phyloP scores from a whole-genome alignment of 2,329 filamentous ascomycete genomes.

The Ceratocystis alfenasii region DNA sequence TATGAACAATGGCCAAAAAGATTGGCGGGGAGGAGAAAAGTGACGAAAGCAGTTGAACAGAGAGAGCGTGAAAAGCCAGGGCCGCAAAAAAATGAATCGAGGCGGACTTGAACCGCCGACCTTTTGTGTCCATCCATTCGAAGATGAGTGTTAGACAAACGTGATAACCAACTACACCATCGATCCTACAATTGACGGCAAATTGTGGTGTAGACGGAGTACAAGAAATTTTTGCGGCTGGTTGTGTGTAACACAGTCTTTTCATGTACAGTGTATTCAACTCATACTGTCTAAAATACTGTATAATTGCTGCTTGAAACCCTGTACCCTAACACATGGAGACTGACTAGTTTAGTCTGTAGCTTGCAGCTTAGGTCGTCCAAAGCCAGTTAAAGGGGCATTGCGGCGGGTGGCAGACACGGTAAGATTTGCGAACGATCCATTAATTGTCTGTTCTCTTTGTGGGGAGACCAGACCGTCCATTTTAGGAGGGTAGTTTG shows the following conservation, averaged over 20 bases:
- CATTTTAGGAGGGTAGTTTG: too few relatives aligned
- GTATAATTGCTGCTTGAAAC: background rate
- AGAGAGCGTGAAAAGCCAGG: background rate
- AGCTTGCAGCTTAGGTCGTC: background rate
- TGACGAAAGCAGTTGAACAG: background rate
- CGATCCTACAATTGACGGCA: background rate
- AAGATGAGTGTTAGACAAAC: too few relatives aligned
- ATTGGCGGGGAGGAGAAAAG: background rate
- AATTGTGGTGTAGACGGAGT: background rate
- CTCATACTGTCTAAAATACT: background rate
- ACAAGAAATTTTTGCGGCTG: background rate
- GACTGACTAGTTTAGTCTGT: background rate
- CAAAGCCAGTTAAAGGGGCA: too few relatives aligned
- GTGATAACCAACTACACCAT: constrained; percentile 12
- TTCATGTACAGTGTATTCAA: background rate
- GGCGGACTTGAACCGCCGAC: constrained; percentile 4
- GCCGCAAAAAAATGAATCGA: constrained; percentile 7
- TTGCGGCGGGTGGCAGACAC: too few relatives aligned
- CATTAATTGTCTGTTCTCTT: too few relatives aligned
- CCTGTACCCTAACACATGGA: background rate
- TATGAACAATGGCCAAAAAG: background rate
- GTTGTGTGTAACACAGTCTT: background rate
- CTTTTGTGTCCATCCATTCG: too few relatives aligned
- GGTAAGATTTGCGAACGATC: too few relatives aligned
- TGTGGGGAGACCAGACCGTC: too few relatives aligned